phyloP scores from a whole-genome alignment of 2,329 filamentous ascomycete genomes.

The Phaeomoniella chlamydospora region DNA sequence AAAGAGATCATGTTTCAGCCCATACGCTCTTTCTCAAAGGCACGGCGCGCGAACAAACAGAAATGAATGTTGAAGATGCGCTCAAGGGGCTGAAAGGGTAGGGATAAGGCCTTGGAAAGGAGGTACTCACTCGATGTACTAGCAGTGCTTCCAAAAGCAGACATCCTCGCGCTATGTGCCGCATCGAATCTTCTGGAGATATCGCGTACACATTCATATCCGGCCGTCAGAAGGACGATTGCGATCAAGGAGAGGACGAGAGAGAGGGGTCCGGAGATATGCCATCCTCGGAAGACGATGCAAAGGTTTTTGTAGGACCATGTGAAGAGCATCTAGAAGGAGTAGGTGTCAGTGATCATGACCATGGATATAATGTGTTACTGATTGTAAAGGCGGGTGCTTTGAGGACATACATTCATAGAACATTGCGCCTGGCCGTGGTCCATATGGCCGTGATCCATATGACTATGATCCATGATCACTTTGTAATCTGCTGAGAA shows the following conservation, averaged over 20 bases:
- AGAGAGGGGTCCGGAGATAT: constrained; percentile 56
- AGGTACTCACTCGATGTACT: constrained; percentile 10
- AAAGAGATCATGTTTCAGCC: too few species aligned
- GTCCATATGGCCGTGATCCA: constrained; percentile 42
- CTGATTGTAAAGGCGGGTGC: too few species aligned
- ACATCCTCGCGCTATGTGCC: constrained; percentile 27
- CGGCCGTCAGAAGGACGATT: constrained; percentile 71
- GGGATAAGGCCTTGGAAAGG: background rate
- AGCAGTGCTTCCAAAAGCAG: constrained; percentile 8
- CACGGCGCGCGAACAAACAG: too few species aligned
- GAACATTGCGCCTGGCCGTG: constrained; percentile 52
- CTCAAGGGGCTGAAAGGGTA: background rate
- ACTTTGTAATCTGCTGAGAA: too few species aligned
- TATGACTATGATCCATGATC: constrained; percentile 32
- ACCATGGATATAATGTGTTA: too few species aligned
- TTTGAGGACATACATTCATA: constrained; percentile 85
- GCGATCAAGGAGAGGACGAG: constrained; percentile 72
- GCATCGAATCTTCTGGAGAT: constrained; percentile 62
- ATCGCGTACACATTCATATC: constrained; percentile 80
- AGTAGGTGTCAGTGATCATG: constrained; percentile 3
- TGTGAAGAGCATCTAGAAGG: constrained; percentile 81
- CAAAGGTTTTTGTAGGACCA: constrained; percentile 90
- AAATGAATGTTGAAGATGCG: too few species aligned
- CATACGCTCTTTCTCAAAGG: background rate
- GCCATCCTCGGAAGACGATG: constrained; percentile 90